Percentiles rank a stretch among this genome's conserved stretches.
Conservation (phyloP, 306 rosid genomes). For the Corylus americana region DNA sequence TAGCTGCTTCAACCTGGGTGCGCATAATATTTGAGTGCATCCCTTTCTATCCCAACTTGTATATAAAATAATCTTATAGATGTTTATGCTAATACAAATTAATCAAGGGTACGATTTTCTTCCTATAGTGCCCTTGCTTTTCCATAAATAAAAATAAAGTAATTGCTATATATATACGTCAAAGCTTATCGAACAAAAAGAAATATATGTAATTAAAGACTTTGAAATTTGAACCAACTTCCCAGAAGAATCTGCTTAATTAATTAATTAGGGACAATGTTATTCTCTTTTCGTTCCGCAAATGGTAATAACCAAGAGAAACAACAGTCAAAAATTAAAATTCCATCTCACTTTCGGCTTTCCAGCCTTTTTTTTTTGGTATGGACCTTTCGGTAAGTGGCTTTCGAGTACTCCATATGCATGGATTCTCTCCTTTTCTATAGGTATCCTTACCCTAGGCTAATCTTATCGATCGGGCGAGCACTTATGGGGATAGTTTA, state of each 20-base stretch:
- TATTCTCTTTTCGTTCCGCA: background rate
- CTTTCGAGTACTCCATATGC: background rate
- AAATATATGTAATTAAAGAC: background rate
- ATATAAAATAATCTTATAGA: background rate
- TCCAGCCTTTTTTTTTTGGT: background rate
- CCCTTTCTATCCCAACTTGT: constrained; percentile 20
- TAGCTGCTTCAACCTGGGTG: constrained; percentile 46
- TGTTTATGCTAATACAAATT: background rate
- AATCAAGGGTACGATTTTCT: background rate
- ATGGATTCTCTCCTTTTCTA: constrained; percentile 3
- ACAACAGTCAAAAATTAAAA: background rate
- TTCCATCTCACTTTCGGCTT: constrained; percentile 2
- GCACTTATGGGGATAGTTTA: constrained; percentile 1
- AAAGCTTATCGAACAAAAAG: background rate
- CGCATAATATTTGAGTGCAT: constrained; percentile 43
- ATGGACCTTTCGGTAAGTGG: background rate
- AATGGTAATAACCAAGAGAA: background rate
- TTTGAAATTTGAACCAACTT: too few relatives aligned
- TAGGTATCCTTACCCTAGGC: background rate
- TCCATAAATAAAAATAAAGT: background rate
- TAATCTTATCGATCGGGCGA: background rate
- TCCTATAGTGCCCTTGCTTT: background rate
- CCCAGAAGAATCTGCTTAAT: too few relatives aligned
- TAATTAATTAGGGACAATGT: too few relatives aligned
- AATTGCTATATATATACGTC: background rate